Evolutionary conservation across 495 filamentous ascomycete genomes (phyloP).

Genomic region (Neurospora sp.): DNA sequence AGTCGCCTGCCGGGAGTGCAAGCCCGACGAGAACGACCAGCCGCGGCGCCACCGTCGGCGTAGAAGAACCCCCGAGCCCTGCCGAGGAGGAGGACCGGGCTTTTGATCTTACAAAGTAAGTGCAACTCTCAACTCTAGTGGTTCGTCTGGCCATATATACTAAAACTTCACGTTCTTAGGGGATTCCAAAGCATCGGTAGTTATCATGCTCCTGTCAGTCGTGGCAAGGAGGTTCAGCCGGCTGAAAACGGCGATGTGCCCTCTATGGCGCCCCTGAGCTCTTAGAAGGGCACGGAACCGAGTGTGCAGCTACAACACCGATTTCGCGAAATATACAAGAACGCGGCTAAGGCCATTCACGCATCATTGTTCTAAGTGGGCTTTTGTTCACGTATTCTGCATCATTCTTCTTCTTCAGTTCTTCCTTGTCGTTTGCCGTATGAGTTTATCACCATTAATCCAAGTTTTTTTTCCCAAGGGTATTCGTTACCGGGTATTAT

Average conservation of each 20-base stretch:
- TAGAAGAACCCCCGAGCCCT: neutral
- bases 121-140: neutral
- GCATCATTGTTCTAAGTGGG: neutral
- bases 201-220: constrained; percentile 25
- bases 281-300: neutral
- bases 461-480: neutral
- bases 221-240: constrained; percentile 23
- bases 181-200: constrained; percentile 34
- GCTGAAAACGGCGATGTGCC: neutral
- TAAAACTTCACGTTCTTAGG: constrained; percentile 7
- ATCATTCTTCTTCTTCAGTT: neutral
- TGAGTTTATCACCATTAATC: neutral
- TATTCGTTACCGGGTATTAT: neutral
- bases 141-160: neutral
- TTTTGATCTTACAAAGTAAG: constrained; percentile 31
- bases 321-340: neutral
- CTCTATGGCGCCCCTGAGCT: neutral
- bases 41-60: neutral
- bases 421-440: neutral
- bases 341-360: neutral
- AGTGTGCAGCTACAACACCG: neutral
- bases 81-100: constrained; percentile 22
- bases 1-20: constrained; percentile 16
- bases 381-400: neutral
- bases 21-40: constrained; percentile 21